A percentile compares a stretch with the other conserved stretches of the same genome.
Evolutionary conservation across 2,329 filamentous ascomycete species (phyloP).

Genomic region (Massarina eburnea): DNA sequence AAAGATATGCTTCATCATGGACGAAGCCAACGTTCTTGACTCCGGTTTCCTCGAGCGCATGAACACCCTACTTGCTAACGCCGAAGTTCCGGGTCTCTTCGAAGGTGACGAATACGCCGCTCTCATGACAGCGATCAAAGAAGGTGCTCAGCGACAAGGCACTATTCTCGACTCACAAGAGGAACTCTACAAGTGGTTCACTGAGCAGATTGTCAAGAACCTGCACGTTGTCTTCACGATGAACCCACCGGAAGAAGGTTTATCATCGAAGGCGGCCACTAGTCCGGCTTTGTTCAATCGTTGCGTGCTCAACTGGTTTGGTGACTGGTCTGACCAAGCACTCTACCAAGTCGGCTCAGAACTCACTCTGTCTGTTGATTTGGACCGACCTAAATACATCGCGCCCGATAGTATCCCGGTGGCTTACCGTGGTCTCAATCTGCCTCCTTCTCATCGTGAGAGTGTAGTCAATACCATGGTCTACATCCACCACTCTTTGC

Average conservation of each 20-base stretch:
- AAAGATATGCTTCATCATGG: constrained; percentile 99
- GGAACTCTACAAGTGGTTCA: constrained; percentile 99
- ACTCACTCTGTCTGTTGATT: constrained; percentile 91
- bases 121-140: constrained; percentile 99
- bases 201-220: constrained; percentile 98
- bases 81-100: constrained; percentile 97
- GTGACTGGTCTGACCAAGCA: constrained; percentile 98
- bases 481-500: constrained; percentile 93
- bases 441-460: constrained; percentile 89
- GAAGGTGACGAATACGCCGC: constrained; percentile 98
- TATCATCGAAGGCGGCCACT: constrained; percentile 94
- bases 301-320: constrained; percentile 99
- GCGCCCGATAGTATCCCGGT: constrained; percentile 91
- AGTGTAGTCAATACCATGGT: constrained; percentile 98
- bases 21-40: constrained; percentile 97
- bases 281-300: constrained; percentile 98
- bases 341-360: constrained; percentile 97
- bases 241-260: constrained; percentile 94
- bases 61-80: constrained; percentile 98
- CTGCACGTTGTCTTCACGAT: constrained; percentile 99
- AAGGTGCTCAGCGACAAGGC: constrained; percentile 94
- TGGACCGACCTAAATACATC: constrained; percentile 82
- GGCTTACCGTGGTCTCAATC: constrained; percentile 79
- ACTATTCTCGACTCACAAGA: constrained; percentile 95
- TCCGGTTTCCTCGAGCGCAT: constrained; percentile 98